A percentile compares a stretch with the other conserved stretches of the same genome.
Conservation (phyloP, 805 yeast species). For the Metschnikowia aberdeeniae region DNA sequence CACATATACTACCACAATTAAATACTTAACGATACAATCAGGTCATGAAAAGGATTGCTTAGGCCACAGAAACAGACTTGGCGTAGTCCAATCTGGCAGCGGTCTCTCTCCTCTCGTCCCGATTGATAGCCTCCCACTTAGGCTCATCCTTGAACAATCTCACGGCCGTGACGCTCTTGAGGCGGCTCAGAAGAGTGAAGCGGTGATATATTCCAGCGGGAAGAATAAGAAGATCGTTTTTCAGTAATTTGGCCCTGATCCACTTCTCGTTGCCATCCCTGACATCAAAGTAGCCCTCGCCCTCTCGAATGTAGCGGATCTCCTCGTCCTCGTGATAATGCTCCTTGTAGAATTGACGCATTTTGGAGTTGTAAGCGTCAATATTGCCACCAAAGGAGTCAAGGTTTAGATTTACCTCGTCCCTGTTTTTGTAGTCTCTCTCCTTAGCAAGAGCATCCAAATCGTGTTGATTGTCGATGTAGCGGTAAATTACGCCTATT, state of each 20-base stretch:
- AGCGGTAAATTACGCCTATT: conserved; percentile 67
- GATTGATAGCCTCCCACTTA: conserved; percentile 85
- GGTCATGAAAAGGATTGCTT: not conserved
- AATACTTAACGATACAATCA: not conserved
- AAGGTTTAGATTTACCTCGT: conserved; percentile 57
- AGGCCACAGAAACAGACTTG: conserved; percentile 25
- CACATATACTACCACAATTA: too few relatives aligned
- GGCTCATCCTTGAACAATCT: conserved; percentile 92
- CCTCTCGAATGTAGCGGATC: conserved; percentile 83
- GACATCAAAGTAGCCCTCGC: conserved; percentile 90
- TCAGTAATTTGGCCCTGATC: conserved; percentile 66
- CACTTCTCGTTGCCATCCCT: conserved; percentile 60
- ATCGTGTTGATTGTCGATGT: conserved; percentile 45
- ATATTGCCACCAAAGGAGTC: conserved; percentile 57
- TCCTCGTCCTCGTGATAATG: conserved; percentile 98
- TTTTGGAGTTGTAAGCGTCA: conserved; percentile 55
- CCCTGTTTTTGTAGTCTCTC: conserved; percentile 78
- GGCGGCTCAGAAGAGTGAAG: conserved; percentile 63
- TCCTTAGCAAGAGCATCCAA: conserved; percentile 66
- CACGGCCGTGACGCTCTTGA: conserved; percentile 66
- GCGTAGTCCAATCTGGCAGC: conserved; percentile 36
- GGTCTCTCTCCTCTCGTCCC: conserved; percentile 44
- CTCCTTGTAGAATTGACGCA: conserved; percentile 70
- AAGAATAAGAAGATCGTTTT: conserved; percentile 64
- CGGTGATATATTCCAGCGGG: conserved; percentile 96